phyloP scores from a whole-genome alignment of 2,329 filamentous ascomycete genomes.

The Pleomassaria siparia region DNA sequence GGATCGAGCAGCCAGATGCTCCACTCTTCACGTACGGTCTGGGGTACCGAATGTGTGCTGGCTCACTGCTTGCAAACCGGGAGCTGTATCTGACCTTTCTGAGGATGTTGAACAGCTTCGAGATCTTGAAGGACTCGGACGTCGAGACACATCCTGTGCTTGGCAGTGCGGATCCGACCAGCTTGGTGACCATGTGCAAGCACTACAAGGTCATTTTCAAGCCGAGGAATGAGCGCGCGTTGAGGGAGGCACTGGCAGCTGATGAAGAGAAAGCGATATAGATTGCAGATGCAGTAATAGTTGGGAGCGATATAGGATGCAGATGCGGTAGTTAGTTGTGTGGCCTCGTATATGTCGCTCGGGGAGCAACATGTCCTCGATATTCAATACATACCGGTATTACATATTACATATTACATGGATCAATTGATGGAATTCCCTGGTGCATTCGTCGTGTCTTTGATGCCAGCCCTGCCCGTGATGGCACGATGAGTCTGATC shows the following conservation, averaged over 20 bases:
- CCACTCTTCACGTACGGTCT: constrained; percentile 67
- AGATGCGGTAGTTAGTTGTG: too few relatives aligned
- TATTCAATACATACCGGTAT: too few relatives aligned
- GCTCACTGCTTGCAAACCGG: constrained; percentile 63
- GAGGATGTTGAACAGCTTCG: constrained; percentile 63
- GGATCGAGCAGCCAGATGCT: constrained; percentile 64
- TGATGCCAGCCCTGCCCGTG: not conserved
- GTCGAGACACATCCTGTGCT: constrained; percentile 61
- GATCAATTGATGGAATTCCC: not conserved
- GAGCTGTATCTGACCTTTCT: constrained; percentile 67
- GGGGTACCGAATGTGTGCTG: constrained; percentile 69
- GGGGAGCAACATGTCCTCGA: too few relatives aligned
- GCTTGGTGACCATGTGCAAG: constrained; percentile 62
- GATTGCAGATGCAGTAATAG: not conserved
- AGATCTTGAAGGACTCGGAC: constrained; percentile 56
- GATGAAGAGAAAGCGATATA: constrained; percentile 21
- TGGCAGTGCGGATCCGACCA: constrained; percentile 63
- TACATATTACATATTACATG: too few relatives aligned
- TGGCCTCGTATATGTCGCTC: too few relatives aligned
- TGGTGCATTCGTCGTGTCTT: not conserved
- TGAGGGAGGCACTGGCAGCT: constrained; percentile 46
- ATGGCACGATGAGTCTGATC: too few relatives aligned
- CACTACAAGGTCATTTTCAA: constrained; percentile 61
- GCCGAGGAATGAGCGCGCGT: constrained; percentile 53
- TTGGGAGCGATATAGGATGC: not conserved